These are phyloP conservation scores for Boletales sp. DNA, from an alignment of 768 basidiomycete species.

Conservation along the genomic window DNA sequence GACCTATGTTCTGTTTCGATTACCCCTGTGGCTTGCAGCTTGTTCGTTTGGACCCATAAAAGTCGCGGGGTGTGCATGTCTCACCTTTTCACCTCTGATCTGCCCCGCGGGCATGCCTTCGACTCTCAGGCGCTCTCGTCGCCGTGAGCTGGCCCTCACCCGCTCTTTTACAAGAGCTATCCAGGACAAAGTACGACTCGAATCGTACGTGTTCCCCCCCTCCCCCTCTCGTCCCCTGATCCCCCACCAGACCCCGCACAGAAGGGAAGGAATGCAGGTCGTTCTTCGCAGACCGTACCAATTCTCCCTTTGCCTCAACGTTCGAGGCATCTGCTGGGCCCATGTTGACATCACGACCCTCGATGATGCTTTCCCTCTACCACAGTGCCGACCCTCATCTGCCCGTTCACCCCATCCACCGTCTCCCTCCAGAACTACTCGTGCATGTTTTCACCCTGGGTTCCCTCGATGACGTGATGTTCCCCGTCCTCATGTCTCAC, in stretches of 20 bases:
- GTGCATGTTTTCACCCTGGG: conserved; percentile 61
- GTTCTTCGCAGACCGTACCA: conserved; percentile 20
- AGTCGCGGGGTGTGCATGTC: conserved; percentile 15
- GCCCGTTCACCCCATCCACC: conserved; percentile 49
- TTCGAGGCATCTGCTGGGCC: conserved; percentile 14
- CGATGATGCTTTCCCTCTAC: conserved; percentile 27
- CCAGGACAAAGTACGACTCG: conserved; percentile 36
- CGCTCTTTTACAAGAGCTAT: conserved; percentile 49
- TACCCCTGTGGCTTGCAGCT: conserved; percentile 29
- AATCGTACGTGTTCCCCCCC: conserved; percentile 26
- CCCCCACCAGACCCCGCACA: conserved; percentile 9
- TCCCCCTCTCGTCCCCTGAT: conserved; percentile 2
- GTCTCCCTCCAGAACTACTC: conserved; percentile 62
- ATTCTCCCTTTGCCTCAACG: conserved; percentile 14
- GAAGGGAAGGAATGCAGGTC: conserved; percentile 21
- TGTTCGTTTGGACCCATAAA: conserved; percentile 27
- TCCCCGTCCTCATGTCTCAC: conserved; percentile 63
- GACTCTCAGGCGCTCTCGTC: conserved; percentile 45
- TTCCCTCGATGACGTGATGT: conserved; percentile 49
- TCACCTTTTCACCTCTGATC: conserved; percentile 9
- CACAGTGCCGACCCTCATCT: conserved; percentile 16
- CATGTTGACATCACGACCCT: conserved; percentile 21
- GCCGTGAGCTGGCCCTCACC: conserved; percentile 44
- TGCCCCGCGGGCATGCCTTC: conserved; percentile 35
- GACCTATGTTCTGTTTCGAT: conserved; percentile 10